Conservation (phyloP, 2,329 filamentous ascomycete species). For the Cyphellophora europaea region DNA sequence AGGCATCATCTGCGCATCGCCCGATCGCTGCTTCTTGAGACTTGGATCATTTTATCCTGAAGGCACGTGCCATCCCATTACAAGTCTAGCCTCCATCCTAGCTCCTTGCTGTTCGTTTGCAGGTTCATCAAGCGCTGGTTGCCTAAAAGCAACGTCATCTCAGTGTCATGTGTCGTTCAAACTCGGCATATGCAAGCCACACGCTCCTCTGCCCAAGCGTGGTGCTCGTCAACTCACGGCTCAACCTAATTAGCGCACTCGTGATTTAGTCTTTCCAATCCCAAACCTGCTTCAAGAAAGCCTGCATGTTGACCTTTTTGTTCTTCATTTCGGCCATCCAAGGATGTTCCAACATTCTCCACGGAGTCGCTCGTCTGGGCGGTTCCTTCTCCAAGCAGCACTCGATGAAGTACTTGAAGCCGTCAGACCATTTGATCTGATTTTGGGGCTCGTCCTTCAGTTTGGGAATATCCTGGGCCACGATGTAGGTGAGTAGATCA, state of each 20-base stretch:
- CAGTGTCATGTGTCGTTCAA: too few species aligned
- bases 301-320: constrained; percentile 95
- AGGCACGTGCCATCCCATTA: too few species aligned
- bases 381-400: constrained; percentile 97
- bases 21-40: too few species aligned
- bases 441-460: constrained; percentile 89
- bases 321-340: constrained; percentile 97
- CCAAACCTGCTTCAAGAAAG: constrained; percentile 92
- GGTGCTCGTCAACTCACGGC: too few species aligned
- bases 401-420: constrained; percentile 98
- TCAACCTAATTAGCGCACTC: neutral
- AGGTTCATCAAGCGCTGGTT: too few species aligned
- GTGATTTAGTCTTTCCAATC: constrained; percentile 69
- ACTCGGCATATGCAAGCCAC: too few species aligned
- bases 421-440: constrained; percentile 88
- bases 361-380: constrained; percentile 76
- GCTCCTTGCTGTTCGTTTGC: too few species aligned
- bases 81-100: too few species aligned
- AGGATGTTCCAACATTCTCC: constrained; percentile 97
- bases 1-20: too few species aligned
- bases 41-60: too few species aligned
- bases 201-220: too few species aligned
- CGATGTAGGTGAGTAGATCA: constrained; percentile 93
- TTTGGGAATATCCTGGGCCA: constrained; percentile 87
- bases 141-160: too few species aligned